Base-by-base conservation (phyloP, 2,329 filamentous ascomycete genomes). In the Arthrobotrys megalospora region DNA sequence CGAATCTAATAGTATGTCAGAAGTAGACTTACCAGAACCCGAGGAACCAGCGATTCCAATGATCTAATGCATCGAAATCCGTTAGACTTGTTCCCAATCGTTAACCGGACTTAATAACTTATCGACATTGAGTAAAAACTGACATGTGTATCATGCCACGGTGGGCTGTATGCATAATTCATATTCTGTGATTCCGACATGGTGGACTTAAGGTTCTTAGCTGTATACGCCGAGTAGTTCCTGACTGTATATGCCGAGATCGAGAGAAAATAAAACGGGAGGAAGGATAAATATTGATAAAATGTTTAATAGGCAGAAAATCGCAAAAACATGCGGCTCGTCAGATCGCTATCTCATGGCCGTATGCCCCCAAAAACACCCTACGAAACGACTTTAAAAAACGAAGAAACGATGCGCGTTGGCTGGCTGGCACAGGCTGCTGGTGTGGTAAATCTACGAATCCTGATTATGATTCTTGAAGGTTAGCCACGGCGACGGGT, bases 21-120 rank as follows among this genome's bases (percentile, higher is more conserved):
- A 48, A 19, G 11, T 21, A 11, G 8, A 16, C 67, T 19, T 58
- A 78, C 82, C 91, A 28, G 95, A 98, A 48, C 96, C 96, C 32
- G 95, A 98, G 85, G 93, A 96, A 43, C 96, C 96, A 80, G 96
- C 95, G 82, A 99, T 92, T 63, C 94, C 96, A 84, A 99, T 97
- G 82, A 99, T 97, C 81, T 82, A 67, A 67, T 53, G 19, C 41
- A 55, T 62, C 32, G 48, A 11, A 48, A 10, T 72, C 38, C 6
- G 24, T 52, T 24, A 67, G 41, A 55, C 19, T 60, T 24, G 19
- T 45, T 11, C n/a, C n/a, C n/a, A n/a, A n/a, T n/a, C n/a, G n/a
- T n/a, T n/a, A n/a, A n/a, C n/a, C n/a, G n/a, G n/a, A n/a, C n/a
- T n/a, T n/a, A n/a, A n/a, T n/a, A n/a, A n/a, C n/a, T n/a, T n/a